Evolutionary conservation across 805 yeast genomes (phyloP).

Genomic region (Ogataea methylovora): DNA sequence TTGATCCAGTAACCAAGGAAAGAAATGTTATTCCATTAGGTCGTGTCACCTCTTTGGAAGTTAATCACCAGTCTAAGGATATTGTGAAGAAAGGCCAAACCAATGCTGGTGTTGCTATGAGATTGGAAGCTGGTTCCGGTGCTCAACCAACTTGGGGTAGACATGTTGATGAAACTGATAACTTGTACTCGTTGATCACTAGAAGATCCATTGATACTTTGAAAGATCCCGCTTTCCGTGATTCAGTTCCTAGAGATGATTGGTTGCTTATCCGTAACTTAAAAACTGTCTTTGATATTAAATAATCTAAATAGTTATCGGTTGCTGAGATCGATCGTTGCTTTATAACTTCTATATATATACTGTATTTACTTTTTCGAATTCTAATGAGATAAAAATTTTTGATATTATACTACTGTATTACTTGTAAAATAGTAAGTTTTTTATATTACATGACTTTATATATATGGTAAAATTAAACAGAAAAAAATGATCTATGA

Average conservation of each 20-base stretch:
- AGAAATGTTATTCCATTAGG: slow-evolving; percentile 71
- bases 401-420: no score
- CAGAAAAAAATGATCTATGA: no score
- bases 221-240: slow-evolving; percentile 97
- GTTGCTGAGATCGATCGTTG: no score
- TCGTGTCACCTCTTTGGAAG: slow-evolving; percentile 87
- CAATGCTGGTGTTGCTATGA: slow-evolving; percentile 97
- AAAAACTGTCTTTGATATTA: slow-evolving; percentile 83
- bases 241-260: slow-evolving; percentile 87
- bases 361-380: no score
- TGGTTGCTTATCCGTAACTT: slow-evolving; percentile 88
- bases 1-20: slow-evolving; percentile 78
- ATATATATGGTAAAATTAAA: no score
- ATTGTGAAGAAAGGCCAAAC: slow-evolving; percentile 91
- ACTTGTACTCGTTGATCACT: slow-evolving; percentile 79
- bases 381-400: no score
- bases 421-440: no score
- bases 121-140: slow-evolving; percentile 86
- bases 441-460: no score
- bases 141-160: slow-evolving; percentile 99
- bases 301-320: no score
- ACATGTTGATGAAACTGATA: slow-evolving; percentile 92
- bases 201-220: slow-evolving; percentile 93
- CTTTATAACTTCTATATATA: no score
- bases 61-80: slow-evolving; percentile 80